Evolutionary conservation across 352 stramenopile species (phyloP), one percentile per base, ranked within the genome.

Genomic region (Globisporangium spinosum): DNA sequence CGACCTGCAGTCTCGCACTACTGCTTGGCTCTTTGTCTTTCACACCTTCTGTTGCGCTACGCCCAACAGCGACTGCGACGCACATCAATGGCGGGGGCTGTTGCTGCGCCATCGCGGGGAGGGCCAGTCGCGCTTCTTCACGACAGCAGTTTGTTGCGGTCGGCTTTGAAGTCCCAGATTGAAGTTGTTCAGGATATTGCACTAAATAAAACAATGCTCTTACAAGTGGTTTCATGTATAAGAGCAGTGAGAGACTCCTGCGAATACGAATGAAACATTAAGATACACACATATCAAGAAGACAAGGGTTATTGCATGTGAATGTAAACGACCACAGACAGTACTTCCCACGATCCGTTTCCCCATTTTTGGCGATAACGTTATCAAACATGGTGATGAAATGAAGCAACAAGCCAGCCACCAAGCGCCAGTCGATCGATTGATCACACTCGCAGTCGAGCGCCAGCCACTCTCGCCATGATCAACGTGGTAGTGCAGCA

Each of bases 321-420:
- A 32, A 32, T 8, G 2, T 56, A 2, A 5, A 15, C 20, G n/a
- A 56, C 27, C 49, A 38, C 5, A 0, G 45, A 25, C 45, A 53
- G 45, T 22, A 53, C 43, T 51, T 51, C 15, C 13, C 1, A n/a
- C 43, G 43, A 17, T 10, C 43, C 0, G 7, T 17, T 51, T n/a
- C 17, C 15, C 69, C 40, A 49, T 49, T 20, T 20, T 49, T 49
- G 40, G n/a, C 40, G 40, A 49, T 49, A 49, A 47, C 40, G 40
- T 49, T 17, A 49, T 49, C 40, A n/a, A n/a, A 49, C 17, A 20
- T 20, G 38, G 15, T 38, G 32, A 38, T 38, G 6, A 38, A 38
- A 49, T 49, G 40, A 49, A 49, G 40, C 40, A 20, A n/a, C 7
- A 20, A 12, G 15, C 38, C 38, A 12, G 15, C 38, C 38, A 49